Evolutionary conservation across 805 yeast genomes (phyloP).

Genomic region (Ogataea neopini): DNA sequence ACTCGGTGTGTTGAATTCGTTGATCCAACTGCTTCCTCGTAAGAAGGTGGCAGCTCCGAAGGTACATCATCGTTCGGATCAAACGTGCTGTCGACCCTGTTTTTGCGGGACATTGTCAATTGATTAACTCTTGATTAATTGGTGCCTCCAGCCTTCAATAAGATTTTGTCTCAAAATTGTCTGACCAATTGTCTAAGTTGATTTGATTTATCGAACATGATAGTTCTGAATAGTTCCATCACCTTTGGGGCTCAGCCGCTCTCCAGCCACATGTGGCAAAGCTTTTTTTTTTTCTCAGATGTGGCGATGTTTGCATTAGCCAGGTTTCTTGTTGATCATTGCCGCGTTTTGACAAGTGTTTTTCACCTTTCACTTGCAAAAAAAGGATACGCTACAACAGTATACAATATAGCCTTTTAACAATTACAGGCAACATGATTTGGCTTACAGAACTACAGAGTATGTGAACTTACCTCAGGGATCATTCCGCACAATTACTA

Average conservation of each 20-base stretch:
- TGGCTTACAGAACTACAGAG: constrained; percentile 80
- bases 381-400: neutral
- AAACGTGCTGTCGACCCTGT: neutral
- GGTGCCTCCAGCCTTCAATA: too few species aligned
- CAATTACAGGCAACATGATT: constrained; percentile 41
- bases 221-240: neutral
- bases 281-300: neutral
- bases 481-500: neutral
- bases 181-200: too few species aligned
- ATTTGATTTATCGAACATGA: too few species aligned
- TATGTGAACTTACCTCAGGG: too few species aligned
- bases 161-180: too few species aligned
- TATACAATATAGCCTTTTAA: neutral
- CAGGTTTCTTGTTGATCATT: constrained; percentile 1
- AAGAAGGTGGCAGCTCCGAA: constrained; percentile 12
- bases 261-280: neutral
- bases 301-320: neutral
- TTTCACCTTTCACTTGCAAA: neutral
- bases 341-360: constrained; percentile 6
- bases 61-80: constrained; percentile 1
- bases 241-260: constrained; percentile 2
- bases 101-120: too few species aligned
- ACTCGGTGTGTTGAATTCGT: neutral
- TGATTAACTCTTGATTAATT: too few species aligned
- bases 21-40: constrained; percentile 14